These are phyloP conservation scores for Mycotypha africana DNA, from an alignment of 371 early-diverging fungal genomes.

Conservation along the genomic window DNA sequence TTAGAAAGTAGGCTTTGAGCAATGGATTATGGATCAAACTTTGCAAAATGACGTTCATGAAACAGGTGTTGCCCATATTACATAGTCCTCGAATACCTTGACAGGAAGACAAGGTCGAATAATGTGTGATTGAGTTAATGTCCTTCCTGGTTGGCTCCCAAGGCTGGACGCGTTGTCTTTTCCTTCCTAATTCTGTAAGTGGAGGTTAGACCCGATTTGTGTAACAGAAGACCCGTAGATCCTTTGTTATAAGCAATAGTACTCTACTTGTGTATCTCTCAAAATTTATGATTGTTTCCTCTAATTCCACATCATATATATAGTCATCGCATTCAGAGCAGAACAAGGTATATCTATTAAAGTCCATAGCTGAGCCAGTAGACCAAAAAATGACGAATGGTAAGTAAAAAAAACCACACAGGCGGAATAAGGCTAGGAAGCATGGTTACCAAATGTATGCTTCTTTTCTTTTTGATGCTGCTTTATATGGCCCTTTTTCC, in stretches of 20 bases:
- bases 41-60: slow-evolving; percentile 92
- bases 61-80: slow-evolving; percentile 95
- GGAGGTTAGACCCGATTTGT: background rate
- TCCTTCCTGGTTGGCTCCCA: slow-evolving; percentile 49
- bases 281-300: slow-evolving; percentile 44
- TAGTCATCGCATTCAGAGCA: slow-evolving; percentile 84
- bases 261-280: background rate
- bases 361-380: slow-evolving; percentile 26
- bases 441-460: slow-evolving; percentile 58
- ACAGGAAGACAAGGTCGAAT: slow-evolving; percentile 48
- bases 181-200: slow-evolving; percentile 17
- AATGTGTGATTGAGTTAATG: slow-evolving; percentile 32
- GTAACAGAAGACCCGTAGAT: background rate
- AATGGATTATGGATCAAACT: slow-evolving; percentile 89
- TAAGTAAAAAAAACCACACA: background rate
- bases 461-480: slow-evolving; percentile 51
- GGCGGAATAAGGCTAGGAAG: background rate
- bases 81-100: slow-evolving; percentile 83
- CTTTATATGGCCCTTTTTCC: slow-evolving; percentile 60
- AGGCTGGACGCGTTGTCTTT: slow-evolving; percentile 17
- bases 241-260: no score
- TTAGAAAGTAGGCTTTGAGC: slow-evolving; percentile 80
- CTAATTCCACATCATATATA: slow-evolving; percentile 76
- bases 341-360: slow-evolving; percentile 20
- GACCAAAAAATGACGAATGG: background rate